A percentile compares a stretch with the other conserved stretches of the same genome.
Conservation (phyloP, 2,329 filamentous ascomycete species). For the Alternaria solani region DNA sequence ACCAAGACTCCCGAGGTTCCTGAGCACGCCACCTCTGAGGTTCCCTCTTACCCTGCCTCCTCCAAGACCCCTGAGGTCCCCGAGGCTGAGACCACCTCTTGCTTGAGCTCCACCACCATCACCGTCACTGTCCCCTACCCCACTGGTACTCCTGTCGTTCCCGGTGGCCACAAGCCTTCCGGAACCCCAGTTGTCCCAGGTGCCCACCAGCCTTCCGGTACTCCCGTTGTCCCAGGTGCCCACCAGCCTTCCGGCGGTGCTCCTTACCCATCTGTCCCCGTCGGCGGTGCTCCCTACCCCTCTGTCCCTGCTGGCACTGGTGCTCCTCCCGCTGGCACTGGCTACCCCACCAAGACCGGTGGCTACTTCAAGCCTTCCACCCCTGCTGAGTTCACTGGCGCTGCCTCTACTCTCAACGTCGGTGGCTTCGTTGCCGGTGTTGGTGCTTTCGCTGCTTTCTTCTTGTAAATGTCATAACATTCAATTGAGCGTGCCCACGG, state of each 20-base stretch:
- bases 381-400: slow-evolving; percentile 50
- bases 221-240: slow-evolving; percentile 21
- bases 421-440: slow-evolving; percentile 52
- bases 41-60: slow-evolving; percentile 5
- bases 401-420: slow-evolving; percentile 48
- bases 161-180: slow-evolving; percentile 8
- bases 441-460: slow-evolving; percentile 53
- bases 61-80: slow-evolving; percentile 14
- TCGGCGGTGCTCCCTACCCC: slow-evolving; percentile 20
- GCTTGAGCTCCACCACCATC: slow-evolving; percentile 54
- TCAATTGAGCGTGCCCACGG: slow-evolving; percentile 40
- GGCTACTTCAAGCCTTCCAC: slow-evolving; percentile 42
- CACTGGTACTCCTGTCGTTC: slow-evolving; percentile 40
- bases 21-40: slow-evolving; percentile 15
- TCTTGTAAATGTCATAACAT: slow-evolving; percentile 52
- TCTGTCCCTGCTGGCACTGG: slow-evolving; percentile 22
- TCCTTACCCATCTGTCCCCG: slow-evolving; percentile 22
- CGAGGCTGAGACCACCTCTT: slow-evolving; percentile 33
- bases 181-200: slow-evolving; percentile 10
- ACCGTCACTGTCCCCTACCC: slow-evolving; percentile 53
- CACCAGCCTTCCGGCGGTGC: slow-evolving; percentile 15
- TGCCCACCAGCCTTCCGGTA: slow-evolving; percentile 39
- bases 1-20: slow-evolving; percentile 19
- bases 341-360: slow-evolving; percentile 42
- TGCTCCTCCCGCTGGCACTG: slow-evolving; percentile 34